These are phyloP conservation scores for Crithidia fasciculata DNA, from an alignment of 208 protist genomes.

Conservation along the genomic window DNA sequence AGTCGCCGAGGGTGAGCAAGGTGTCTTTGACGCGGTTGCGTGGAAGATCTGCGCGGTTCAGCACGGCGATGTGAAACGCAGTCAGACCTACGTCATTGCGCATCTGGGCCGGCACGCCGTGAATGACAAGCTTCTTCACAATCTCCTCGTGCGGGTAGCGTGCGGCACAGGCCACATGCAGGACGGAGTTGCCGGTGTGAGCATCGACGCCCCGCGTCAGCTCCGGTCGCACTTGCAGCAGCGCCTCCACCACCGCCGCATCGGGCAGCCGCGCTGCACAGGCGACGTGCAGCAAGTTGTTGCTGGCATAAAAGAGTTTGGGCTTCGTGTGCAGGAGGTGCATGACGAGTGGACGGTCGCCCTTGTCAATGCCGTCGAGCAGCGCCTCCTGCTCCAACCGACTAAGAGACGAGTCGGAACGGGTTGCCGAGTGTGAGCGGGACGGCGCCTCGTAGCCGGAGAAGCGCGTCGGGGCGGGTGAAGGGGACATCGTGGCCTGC, in stretches of 20 bases:
- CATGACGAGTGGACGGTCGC: constrained; percentile 32
- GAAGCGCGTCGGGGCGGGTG: background rate
- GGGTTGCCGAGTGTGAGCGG: background rate
- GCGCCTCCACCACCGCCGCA: constrained; percentile 25
- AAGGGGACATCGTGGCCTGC: background rate
- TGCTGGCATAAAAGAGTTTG: constrained; percentile 29
- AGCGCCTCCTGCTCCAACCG: constrained; percentile 31
- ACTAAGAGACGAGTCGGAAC: background rate
- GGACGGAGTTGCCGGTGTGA: constrained; percentile 42
- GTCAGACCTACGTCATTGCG: constrained; percentile 43
- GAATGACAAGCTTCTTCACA: constrained; percentile 37
- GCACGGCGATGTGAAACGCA: constrained; percentile 48
- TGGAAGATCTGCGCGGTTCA: constrained; percentile 34
- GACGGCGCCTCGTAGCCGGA: background rate
- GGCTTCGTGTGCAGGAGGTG: constrained; percentile 36
- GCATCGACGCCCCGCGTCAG: constrained; percentile 41
- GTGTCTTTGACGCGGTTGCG: constrained; percentile 39
- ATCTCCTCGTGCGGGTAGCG: constrained; percentile 25
- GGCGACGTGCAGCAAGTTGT: constrained; percentile 48
- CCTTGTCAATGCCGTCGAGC: constrained; percentile 33
- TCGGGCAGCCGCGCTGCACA: constrained; percentile 24
- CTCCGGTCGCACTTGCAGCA: constrained; percentile 43
- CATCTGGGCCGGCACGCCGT: constrained; percentile 2
- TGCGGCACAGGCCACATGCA: constrained; percentile 50
- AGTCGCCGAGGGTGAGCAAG: constrained; percentile 37